phyloP scores from a whole-genome alignment of 2,329 filamentous ascomycete genomes.

The Hypoxylon sp. region DNA sequence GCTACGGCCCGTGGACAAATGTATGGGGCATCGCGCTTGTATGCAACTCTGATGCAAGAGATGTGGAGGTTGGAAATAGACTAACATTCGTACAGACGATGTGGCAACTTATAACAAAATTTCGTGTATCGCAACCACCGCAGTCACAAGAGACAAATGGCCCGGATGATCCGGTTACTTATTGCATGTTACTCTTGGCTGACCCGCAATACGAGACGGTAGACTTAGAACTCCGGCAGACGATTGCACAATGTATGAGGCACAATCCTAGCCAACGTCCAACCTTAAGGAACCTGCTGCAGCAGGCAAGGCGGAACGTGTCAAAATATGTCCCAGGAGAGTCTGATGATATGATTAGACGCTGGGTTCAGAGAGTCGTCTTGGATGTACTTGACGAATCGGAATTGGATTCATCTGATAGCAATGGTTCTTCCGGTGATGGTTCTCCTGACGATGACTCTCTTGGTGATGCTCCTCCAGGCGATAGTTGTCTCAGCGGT shows the following conservation, averaged over 20 bases:
- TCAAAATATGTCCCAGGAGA: constrained; percentile 28
- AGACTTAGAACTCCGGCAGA: constrained; percentile 37
- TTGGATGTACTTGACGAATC: constrained; percentile 1
- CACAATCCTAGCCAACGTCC: constrained; percentile 38
- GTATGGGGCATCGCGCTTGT: constrained; percentile 46
- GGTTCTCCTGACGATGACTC: too few relatives aligned
- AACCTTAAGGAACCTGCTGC: constrained; percentile 17
- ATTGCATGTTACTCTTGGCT: constrained; percentile 28
- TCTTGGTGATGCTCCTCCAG: too few relatives aligned
- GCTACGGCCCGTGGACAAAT: constrained; percentile 44
- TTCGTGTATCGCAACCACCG: constrained; percentile 11
- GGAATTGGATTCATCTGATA: neutral
- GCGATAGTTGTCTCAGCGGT: too few relatives aligned
- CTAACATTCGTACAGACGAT: constrained; percentile 37
- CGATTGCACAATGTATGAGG: constrained; percentile 43
- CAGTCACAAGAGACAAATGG: neutral
- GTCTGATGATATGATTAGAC: constrained; percentile 26
- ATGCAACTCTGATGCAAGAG: constrained; percentile 5
- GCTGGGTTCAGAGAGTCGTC: constrained; percentile 34
- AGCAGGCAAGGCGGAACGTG: constrained; percentile 13
- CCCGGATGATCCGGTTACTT: neutral
- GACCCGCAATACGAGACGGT: constrained; percentile 6
- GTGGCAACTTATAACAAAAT: constrained; percentile 46
- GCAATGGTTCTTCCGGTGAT: neutral
- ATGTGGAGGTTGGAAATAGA: neutral